Percentiles rank a stretch among this genome's conserved stretches.
phyloP scores from a whole-genome alignment of 177 flowering plant genomes.

The Viscum album region DNA sequence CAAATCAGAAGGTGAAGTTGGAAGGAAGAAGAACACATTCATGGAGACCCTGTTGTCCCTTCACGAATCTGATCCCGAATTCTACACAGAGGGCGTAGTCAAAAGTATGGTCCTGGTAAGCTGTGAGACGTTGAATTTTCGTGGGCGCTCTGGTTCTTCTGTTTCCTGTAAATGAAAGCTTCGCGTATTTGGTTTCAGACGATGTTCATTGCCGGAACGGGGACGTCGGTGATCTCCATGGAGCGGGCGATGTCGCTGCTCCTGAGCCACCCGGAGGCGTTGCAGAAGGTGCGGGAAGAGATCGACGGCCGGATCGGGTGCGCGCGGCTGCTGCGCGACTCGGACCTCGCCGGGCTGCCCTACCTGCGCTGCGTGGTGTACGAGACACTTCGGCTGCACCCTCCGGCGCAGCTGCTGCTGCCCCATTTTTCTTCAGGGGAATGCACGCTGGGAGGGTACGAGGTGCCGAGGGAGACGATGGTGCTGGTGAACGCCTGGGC shows the following conservation, averaged over 20 bases:
- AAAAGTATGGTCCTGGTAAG: neutral
- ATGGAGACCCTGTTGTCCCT: constrained; percentile 3
- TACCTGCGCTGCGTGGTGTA: neutral
- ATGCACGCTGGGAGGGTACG: neutral
- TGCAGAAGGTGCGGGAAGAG: neutral
- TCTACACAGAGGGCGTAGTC: neutral
- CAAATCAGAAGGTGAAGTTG: neutral
- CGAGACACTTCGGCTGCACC: neutral
- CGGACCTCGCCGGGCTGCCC: neutral
- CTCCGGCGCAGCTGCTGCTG: neutral
- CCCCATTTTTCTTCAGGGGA: neutral
- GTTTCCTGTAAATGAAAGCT: neutral
- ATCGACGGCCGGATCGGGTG: neutral
- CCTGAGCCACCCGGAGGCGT: neutral
- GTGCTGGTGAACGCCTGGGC: neutral
- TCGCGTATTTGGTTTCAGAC: neutral
- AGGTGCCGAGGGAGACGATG: neutral
- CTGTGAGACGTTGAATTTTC: neutral
- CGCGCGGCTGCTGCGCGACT: neutral
- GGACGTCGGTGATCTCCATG: neutral
- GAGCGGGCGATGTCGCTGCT: constrained; percentile 1
- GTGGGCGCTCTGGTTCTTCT: no score
- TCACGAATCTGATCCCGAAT: neutral
- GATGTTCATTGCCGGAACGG: neutral
- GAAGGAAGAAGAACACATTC: neutral